Evolutionary conservation across 1,139 yeast species (phyloP), one percentile per base, ranked within the genome.

Genomic region (Kodamaea suecica): DNA sequence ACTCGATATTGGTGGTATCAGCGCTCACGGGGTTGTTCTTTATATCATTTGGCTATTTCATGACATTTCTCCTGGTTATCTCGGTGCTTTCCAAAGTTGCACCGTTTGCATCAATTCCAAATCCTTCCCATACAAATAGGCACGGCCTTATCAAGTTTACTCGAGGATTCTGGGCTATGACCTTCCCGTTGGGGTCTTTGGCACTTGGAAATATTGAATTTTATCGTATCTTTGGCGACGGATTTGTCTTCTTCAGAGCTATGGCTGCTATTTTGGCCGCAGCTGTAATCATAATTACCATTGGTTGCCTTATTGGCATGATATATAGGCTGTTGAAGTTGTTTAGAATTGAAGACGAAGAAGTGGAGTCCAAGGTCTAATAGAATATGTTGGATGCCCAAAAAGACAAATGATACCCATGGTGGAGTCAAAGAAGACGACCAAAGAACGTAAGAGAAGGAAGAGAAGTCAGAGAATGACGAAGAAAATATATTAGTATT

Each of bases 151-250:
- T 70, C 19, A 50, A 50, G 30, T 85, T 79, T 64, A 68, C 73
- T 39, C 72, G 73, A 44, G 77, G 80, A 0, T 85, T 83, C 74
- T 87, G 95, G 95, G 79, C 90, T 19, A 76, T 84, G 69, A 84
- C 95, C 42, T 88, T 88, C 79, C 96, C 96, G 2, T 53, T 86
- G 47, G 96, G 95, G 3, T 85, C 96, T 0, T 80, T 84, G 81
- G 66, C 82, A 0, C 57, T 84, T 13, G 76, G 86, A 3, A 73
- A 78, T 45, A 56, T 66, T 14, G 73, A 76, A 46, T 53, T 86
- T 17, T 76, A 68, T 26, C 32, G 39, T 14, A 55, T 71, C 5
- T 68, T 63, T 33, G 53, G 52, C 9, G 68, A 72, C 5, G 64
- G 63, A 1, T 61, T 78, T 45, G 52, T 52, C 27, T 76, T 79